Evolutionary conservation across 2,329 filamentous ascomycete species (phyloP), one percentile per base, ranked within the genome.

Genomic region (Aureobasidium subglaciale): DNA sequence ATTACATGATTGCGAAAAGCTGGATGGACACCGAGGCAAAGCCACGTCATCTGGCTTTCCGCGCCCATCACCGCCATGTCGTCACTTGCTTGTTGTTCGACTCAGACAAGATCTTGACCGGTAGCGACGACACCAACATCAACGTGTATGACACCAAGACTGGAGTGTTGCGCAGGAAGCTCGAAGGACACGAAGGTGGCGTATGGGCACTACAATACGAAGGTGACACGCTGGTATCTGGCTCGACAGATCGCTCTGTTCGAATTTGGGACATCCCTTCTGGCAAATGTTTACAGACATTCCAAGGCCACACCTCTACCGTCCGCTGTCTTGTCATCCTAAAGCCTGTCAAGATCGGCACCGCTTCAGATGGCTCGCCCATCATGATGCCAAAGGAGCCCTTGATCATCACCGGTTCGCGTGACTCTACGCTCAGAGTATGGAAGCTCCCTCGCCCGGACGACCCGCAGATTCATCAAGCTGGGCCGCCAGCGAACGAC

Each of bases 241-340:
- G 93, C 2, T 96, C 91, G 6, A 99, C 93, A 0, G 93, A 99
- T 71, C 81, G 93, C 43, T 95, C 93, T 10, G 93, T 99, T n/a
- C 85, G 93, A n/a, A 92, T 99, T 0, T 99, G 93, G 93, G 92
- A 99, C 68, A 96, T 99, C 60, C 90, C 95, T 66, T 87, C 87
- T 64, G 93, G 91, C 0, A 82, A 88, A 42, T 96, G 92, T 70
- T 92, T 91, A 10, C 93, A 99, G 68, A 86, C 96, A 0, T 99
- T 99, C 68, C 91, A 96, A 67, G 95, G 93, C 0, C 93, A 99
- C 68, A 99, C 93, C 9, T 97, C 92, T 38, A 99, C 93, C 13
- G 93, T 99, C 3, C 86, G 93, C 60, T 99, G 93, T 67, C 75
- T 99, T 59, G 91, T 97, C 67, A 97, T 99, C 56, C 77, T 99